Conservation (phyloP, 495 filamentous ascomycete genomes). For the Xanthoparmelia taractica region DNA sequence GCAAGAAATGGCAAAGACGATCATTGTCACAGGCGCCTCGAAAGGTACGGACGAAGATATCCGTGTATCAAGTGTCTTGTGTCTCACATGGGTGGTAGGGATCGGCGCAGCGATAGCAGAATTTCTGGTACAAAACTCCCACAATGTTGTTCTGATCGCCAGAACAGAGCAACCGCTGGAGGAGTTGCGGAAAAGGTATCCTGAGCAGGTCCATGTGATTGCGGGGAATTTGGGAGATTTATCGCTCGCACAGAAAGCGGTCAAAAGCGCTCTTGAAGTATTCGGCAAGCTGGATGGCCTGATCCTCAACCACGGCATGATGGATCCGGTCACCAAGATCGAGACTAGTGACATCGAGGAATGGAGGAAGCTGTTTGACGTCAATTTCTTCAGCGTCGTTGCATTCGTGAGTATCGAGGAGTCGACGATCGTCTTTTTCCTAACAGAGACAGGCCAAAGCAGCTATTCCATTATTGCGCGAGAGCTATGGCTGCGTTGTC, state of each 20-base stretch:
- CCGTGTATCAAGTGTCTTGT: background rate
- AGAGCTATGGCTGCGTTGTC: slow-evolving; percentile 59
- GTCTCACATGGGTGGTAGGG: slow-evolving; percentile 40
- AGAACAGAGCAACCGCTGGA: slow-evolving; percentile 60
- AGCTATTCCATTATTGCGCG: slow-evolving; percentile 62
- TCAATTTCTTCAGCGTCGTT: slow-evolving; percentile 76
- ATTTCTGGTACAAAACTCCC: slow-evolving; percentile 54
- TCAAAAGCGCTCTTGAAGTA: slow-evolving; percentile 51
- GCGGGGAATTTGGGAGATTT: slow-evolving; percentile 67
- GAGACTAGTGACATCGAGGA: slow-evolving; percentile 54
- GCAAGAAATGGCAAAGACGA: slow-evolving; percentile 38
- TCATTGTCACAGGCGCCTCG: slow-evolving; percentile 58
- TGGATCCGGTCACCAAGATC: slow-evolving; percentile 70
- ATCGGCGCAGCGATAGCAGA: slow-evolving; percentile 75
- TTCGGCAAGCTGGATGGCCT: slow-evolving; percentile 75
- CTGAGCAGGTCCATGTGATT: slow-evolving; percentile 60
- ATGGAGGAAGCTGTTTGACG: slow-evolving; percentile 70
- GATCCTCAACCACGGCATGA: slow-evolving; percentile 78
- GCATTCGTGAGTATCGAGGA: slow-evolving; percentile 53
- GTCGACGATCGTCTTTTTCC: background rate
- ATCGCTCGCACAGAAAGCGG: slow-evolving; percentile 51
- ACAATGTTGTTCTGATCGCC: slow-evolving; percentile 71
- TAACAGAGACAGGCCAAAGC: slow-evolving; percentile 54
- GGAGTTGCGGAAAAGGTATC: slow-evolving; percentile 55
- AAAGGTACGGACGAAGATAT: slow-evolving; percentile 37